Base-by-base conservation (phyloP, 2,329 filamentous ascomycete genomes). In the Nannizziopsis arthrosporioides region DNA sequence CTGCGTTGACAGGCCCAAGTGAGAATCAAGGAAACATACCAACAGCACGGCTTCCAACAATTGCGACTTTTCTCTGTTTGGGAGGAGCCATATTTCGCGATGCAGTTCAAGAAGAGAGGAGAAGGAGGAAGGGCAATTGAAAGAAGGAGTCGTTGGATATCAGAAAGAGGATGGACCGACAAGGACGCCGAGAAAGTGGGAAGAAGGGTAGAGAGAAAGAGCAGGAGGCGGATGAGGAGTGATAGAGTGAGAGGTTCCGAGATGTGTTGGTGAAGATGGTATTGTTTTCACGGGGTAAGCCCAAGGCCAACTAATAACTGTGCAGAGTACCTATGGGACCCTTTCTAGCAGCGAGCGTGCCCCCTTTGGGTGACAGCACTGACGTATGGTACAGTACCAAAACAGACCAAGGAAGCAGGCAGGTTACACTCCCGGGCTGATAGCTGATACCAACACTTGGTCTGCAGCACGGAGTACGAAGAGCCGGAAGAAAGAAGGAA, bases 11-110 rank as follows among this genome's bases (percentile, higher is more conserved):
- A 5, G 32, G 22, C 47, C 2, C 15, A 15, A 43, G 31, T 19
- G 44, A 10, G 9, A 31, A 32, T 17, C n/a, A 37, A 9, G 19
- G 38, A 27, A 38, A 69, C 78, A 59, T 76, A 87, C 84, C 84
- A 63, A 95, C 89, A 53, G 89, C 92, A 62, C 89, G 82, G 71
- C 86, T 93, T 71, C 89, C 89, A 54, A 95, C 87, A 69, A 95
- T 90, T 68, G 89, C 89, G 66, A 95, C 84, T 76, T 95, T 95
- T 61, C 89, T 78, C 70, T 94, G 88, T 70, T 94, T 94, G 51
- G 82, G 78, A 52, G 81, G 78, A 42, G 82, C 70, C 81, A 85
- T 85, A 56, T 61, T 68, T 10, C n/a, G 6, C 15, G n/a, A 37
- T 17, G 36, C 19, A 34, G 44, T 18, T 2, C n/a, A 19, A 8